Percentiles rank a stretch among this genome's conserved stretches.
Conservation (phyloP, 192 early-diverging fungal genomes). For the Dispira parvispora region DNA sequence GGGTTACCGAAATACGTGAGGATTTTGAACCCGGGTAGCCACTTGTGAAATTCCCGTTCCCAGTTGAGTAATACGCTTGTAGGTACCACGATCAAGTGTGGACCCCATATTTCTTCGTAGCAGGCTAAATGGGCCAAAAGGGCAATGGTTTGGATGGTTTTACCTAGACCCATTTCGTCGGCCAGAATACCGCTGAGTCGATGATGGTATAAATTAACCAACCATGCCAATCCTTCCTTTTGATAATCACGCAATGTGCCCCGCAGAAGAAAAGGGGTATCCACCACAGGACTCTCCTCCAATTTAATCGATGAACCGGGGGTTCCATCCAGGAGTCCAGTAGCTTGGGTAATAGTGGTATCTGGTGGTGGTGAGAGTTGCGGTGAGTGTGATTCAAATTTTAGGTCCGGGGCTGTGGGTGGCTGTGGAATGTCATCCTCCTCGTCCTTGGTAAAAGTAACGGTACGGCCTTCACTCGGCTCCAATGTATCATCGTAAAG, state of each 20-base stretch:
- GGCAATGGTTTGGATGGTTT: slow-evolving; percentile 52
- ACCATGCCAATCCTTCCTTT: slow-evolving; percentile 78
- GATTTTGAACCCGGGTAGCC: slow-evolving; percentile 53
- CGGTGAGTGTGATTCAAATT: no score
- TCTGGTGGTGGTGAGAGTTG: not conserved
- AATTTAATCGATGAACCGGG: slow-evolving; percentile 10
- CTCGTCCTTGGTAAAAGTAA: slow-evolving; percentile 4
- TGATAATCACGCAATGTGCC: slow-evolving; percentile 76
- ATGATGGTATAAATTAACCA: slow-evolving; percentile 70
- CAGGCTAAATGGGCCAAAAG: slow-evolving; percentile 48
- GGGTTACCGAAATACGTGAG: slow-evolving; percentile 60
- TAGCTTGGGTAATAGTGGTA: not conserved
- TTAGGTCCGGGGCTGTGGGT: not conserved
- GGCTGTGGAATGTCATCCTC: slow-evolving; percentile 7
- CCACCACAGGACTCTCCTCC: slow-evolving; percentile 11
- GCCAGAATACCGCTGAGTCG: slow-evolving; percentile 59
- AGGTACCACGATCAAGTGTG: slow-evolving; percentile 62
- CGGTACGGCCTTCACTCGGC: not conserved
- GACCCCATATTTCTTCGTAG: slow-evolving; percentile 38
- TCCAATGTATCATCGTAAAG: no score
- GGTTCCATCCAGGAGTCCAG: not conserved
- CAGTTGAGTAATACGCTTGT: slow-evolving; percentile 62
- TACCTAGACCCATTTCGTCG: slow-evolving; percentile 49
- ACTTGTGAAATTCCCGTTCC: slow-evolving; percentile 54
- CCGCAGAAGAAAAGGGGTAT: slow-evolving; percentile 38